Evolutionary conservation across 768 basidiomycete genomes (phyloP).

Genomic region (Mycena haematopus): DNA sequence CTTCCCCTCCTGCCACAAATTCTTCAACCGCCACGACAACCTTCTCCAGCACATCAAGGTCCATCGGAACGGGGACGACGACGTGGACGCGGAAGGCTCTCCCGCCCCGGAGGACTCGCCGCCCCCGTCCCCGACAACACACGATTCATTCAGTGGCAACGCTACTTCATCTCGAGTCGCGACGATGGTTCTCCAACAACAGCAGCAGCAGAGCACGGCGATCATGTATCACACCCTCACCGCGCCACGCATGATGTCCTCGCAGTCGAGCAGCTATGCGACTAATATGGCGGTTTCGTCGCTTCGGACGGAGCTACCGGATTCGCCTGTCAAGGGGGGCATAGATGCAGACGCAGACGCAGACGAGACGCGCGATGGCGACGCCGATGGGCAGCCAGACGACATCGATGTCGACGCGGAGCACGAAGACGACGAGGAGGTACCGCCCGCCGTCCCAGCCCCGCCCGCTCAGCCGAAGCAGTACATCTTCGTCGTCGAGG

Average conservation of each 20-base stretch:
- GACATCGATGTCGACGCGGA: not conserved
- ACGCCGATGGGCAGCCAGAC: not conserved
- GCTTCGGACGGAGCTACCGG: conserved; percentile 23
- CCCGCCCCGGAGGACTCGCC: conserved; percentile 16
- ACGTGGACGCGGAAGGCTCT: conserved; percentile 19
- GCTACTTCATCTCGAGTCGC: no score
- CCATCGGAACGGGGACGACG: conserved; percentile 42
- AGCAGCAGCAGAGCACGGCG: conserved; percentile 9
- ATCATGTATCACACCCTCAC: conserved; percentile 23
- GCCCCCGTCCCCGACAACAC: not conserved
- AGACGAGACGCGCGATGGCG: not conserved
- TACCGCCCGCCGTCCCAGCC: no score
- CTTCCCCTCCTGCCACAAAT: conserved; percentile 68
- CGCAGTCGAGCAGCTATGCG: conserved; percentile 10
- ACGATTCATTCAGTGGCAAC: not conserved
- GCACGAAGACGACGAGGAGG: not conserved
- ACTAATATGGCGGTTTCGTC: conserved; percentile 10
- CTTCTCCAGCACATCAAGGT: conserved; percentile 80
- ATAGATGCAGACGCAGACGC: not conserved
- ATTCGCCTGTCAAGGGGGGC: conserved; percentile 9
- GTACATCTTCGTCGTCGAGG: not conserved
- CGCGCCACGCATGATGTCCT: conserved; percentile 1
- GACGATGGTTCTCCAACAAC: no score
- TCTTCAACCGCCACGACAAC: conserved; percentile 82
- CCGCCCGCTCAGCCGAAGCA: not conserved